Conservation (phyloP, 73 alveolate species). For the Halteria grandinella region DNA sequence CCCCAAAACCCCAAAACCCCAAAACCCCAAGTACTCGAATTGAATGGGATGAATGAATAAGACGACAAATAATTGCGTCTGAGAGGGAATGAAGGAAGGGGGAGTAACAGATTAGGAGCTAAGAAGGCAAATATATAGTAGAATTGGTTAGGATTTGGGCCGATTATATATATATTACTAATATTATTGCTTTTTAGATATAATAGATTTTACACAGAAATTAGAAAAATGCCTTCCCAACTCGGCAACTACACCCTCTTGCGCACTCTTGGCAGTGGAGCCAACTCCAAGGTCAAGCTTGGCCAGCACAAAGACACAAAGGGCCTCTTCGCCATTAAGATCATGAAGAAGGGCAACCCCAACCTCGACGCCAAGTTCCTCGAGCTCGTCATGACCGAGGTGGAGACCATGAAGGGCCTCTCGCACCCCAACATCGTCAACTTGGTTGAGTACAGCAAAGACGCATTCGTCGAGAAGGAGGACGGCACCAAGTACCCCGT, state of each 20-base stretch:
- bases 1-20: too few species aligned
- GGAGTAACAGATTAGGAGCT: too few species aligned
- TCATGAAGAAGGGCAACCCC: slow-evolving; percentile 59
- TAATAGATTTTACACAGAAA: too few species aligned
- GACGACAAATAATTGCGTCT: too few species aligned
- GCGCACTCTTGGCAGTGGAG: slow-evolving; percentile 73
- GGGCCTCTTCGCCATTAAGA: slow-evolving; percentile 61
- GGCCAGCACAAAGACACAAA: slow-evolving; percentile 43
- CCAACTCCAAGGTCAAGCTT: slow-evolving; percentile 70
- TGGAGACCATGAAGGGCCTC: slow-evolving; percentile 62
- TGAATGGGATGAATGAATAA: too few species aligned
- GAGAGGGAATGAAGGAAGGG: too few species aligned
- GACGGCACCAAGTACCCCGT: slow-evolving; percentile 49
- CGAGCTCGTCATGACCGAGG: slow-evolving; percentile 66
- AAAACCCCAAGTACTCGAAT: too few species aligned
- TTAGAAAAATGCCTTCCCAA: slow-evolving; percentile 50
- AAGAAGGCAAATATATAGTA: too few species aligned
- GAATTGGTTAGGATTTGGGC: too few species aligned
- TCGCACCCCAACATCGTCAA: slow-evolving; percentile 69
- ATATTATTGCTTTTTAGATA: too few species aligned
- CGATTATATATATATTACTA: too few species aligned
- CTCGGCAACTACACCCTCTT: slow-evolving; percentile 59
- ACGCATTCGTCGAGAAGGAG: slow-evolving; percentile 45
- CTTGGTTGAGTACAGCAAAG: slow-evolving; percentile 52
- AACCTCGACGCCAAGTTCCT: slow-evolving; percentile 27